Percentiles rank a stretch among this genome's conserved stretches.
Conservation (phyloP, 169 alveolate species). For the Plasmodium gallinaceum region DNA sequence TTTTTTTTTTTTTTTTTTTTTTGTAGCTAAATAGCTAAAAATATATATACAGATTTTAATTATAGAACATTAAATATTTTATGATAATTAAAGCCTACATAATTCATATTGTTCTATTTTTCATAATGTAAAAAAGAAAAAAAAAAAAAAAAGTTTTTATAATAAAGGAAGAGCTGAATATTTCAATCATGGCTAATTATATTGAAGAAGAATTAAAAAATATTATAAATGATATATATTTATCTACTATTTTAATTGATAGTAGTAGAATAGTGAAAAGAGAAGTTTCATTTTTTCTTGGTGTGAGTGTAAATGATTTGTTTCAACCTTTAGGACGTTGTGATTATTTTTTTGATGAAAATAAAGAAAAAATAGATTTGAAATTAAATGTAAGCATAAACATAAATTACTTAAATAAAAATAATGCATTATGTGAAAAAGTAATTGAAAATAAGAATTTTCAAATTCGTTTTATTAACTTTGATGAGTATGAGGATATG, state of each 20-base stretch:
- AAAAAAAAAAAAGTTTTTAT: too few species aligned
- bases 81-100: too few species aligned
- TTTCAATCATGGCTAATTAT: conserved; percentile 21
- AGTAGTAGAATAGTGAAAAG: conserved; percentile 48
- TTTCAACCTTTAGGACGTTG: conserved; percentile 40
- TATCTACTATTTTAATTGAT: conserved; percentile 34
- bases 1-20: too few species aligned
- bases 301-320: conserved; percentile 37
- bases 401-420: conserved; percentile 43
- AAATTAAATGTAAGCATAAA: conserved; percentile 18
- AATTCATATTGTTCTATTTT: too few species aligned
- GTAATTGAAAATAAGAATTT: conserved; percentile 17
- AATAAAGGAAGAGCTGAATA: background rate
- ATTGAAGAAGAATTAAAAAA: conserved; percentile 45
- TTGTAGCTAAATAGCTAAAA: too few species aligned
- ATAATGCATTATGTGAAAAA: conserved; percentile 40
- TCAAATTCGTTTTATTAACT: conserved; percentile 29
- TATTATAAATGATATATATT: conserved; percentile 36
- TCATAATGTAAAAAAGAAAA: too few species aligned
- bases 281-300: conserved; percentile 38
- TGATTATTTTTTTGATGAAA: conserved; percentile 13
- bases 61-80: too few species aligned
- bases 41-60: too few species aligned
- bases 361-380: conserved; percentile 34
- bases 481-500: conserved; percentile 44